Conservation (phyloP, 768 basidiomycete genomes). For the Tulasnella sp. region DNA sequence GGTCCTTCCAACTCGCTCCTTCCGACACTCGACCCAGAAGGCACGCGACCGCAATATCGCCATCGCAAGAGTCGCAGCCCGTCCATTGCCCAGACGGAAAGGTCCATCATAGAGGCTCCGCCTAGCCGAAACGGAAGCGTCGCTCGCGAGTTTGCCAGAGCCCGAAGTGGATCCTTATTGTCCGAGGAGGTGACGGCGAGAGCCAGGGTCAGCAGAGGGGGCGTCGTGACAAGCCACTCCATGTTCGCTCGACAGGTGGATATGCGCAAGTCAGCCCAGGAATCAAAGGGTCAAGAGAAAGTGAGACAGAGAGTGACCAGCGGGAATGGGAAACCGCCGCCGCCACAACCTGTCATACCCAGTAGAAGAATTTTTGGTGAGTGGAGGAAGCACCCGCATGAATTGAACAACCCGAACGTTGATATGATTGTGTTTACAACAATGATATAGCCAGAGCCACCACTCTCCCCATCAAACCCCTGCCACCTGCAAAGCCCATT, state of each 20-base stretch:
- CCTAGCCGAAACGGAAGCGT: background rate
- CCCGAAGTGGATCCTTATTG: background rate
- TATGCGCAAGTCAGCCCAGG: constrained; percentile 1
- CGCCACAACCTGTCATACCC: too few relatives aligned
- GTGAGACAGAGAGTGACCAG: background rate
- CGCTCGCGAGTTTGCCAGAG: background rate
- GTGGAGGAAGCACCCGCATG: too few relatives aligned
- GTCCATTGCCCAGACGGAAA: background rate
- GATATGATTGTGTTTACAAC: too few relatives aligned
- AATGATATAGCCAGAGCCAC: too few relatives aligned
- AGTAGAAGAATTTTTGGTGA: too few relatives aligned
- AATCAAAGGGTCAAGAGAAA: background rate
- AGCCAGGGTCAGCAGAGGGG: background rate
- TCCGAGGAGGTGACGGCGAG: background rate
- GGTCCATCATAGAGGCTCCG: background rate
- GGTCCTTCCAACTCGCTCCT: background rate
- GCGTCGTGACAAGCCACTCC: background rate
- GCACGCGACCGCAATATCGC: background rate
- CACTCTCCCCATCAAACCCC: too few relatives aligned
- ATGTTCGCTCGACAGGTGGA: constrained; percentile 7
- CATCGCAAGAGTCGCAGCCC: background rate
- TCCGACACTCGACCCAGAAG: background rate
- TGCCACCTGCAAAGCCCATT: too few relatives aligned
- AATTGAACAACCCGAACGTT: too few relatives aligned
- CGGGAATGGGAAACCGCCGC: too few relatives aligned